A percentile compares a stretch with the other conserved stretches of the same genome.
These are phyloP conservation scores for Striga hermonthica DNA, from an alignment of 305 asterid genomes.

Conservation along the genomic window DNA sequence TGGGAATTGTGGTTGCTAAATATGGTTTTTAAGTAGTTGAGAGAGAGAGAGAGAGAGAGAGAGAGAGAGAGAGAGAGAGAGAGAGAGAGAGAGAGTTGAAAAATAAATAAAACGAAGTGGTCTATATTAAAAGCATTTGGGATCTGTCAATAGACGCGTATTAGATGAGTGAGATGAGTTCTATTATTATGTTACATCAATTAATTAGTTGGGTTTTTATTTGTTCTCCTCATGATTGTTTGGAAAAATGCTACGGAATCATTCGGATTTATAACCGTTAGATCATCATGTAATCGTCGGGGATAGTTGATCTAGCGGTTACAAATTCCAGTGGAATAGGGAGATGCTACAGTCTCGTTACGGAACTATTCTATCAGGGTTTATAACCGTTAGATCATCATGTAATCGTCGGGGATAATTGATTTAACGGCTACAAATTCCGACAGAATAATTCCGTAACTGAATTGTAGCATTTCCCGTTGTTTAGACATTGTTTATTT, in stretches of 20 bases:
- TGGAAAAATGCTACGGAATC: too few relatives aligned
- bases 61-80: neutral
- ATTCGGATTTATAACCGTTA: too few relatives aligned
- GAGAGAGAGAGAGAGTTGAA: slow-evolving; percentile 4
- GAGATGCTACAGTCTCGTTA: too few relatives aligned
- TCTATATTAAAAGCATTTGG: slow-evolving; percentile 31
- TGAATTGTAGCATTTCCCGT: too few relatives aligned
- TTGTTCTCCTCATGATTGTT: neutral
- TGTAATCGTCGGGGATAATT: too few relatives aligned
- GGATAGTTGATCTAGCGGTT: too few relatives aligned
- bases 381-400: too few relatives aligned
- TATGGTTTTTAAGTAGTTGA: slow-evolving; percentile 16
- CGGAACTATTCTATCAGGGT: too few relatives aligned
- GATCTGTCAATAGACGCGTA: slow-evolving; percentile 32
- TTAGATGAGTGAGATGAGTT: slow-evolving; percentile 16
- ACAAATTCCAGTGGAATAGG: too few relatives aligned
- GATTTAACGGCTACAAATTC: too few relatives aligned
- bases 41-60: neutral
- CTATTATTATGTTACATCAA: slow-evolving; percentile 1
- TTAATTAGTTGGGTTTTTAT: neutral
- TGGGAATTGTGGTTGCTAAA: slow-evolving; percentile 32
- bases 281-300: too few relatives aligned
- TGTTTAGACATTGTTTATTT: neutral
- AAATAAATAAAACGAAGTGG: neutral
- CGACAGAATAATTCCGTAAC: too few relatives aligned